phyloP scores from a whole-genome alignment of 2,329 filamentous ascomycete genomes.

The Piedraia hortae region DNA sequence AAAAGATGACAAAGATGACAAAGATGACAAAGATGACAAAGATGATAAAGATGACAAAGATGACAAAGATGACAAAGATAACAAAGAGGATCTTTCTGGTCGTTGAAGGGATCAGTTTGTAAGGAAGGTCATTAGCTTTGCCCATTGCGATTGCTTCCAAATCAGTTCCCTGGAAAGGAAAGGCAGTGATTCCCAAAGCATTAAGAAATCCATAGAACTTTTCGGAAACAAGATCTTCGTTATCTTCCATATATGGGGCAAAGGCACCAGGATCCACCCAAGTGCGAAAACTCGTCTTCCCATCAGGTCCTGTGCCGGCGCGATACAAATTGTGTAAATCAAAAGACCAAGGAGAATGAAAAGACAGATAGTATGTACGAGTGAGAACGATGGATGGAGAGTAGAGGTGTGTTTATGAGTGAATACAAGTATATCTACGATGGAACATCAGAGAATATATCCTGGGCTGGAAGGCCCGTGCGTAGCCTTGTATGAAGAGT shows the following conservation, averaged over 20 bases:
- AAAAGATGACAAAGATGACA: no score
- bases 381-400: no score
- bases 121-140: constrained; percentile 24
- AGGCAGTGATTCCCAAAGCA: constrained; percentile 29
- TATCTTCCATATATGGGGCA: constrained; percentile 8
- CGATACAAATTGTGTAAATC: constrained; percentile 16
- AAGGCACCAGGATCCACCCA: constrained; percentile 15
- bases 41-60: no score
- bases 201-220: constrained; percentile 23
- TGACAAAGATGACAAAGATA: no score
- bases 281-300: constrained; percentile 33
- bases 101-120: constrained; percentile 16
- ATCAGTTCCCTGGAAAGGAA: constrained; percentile 29
- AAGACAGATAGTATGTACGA: no score
- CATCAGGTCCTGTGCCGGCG: constrained; percentile 19
- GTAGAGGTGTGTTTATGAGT: no score
- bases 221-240: constrained; percentile 8
- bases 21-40: no score
- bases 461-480: no score
- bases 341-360: constrained; percentile 21
- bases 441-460: no score
- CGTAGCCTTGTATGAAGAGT: no score
- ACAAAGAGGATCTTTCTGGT: constrained; percentile 14
- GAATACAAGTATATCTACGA: no score
- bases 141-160: constrained; percentile 25